phyloP scores from a whole-genome alignment of 495 filamentous ascomycete species.

The Talaromyces stipitatus region DNA sequence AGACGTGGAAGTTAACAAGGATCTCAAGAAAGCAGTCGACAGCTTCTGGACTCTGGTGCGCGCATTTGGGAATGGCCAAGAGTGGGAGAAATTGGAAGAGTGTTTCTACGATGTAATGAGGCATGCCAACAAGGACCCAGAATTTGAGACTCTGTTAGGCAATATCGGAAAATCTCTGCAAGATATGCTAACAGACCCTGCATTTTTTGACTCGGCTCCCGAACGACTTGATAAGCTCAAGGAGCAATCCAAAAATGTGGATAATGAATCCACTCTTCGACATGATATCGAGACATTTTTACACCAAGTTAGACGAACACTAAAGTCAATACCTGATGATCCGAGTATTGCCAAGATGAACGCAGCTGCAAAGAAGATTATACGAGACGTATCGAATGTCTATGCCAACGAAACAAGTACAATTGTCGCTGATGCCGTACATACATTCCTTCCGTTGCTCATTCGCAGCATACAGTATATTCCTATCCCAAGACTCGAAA shows the following conservation, averaged over 20 bases:
- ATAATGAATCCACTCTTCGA: slow-evolving; percentile 55
- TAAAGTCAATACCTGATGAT: slow-evolving; percentile 62
- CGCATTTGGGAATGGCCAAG: slow-evolving; percentile 63
- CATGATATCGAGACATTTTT: slow-evolving; percentile 70
- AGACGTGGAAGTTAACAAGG: slow-evolving; percentile 63
- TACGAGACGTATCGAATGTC: slow-evolving; percentile 55
- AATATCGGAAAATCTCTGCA: slow-evolving; percentile 66
- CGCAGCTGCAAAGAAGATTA: slow-evolving; percentile 54
- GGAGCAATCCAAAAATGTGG: slow-evolving; percentile 55
- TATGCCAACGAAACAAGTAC: slow-evolving; percentile 53
- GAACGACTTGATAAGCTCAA: slow-evolving; percentile 67
- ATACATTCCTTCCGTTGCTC: slow-evolving; percentile 72
- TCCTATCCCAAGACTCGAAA: slow-evolving; percentile 79
- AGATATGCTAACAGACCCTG: slow-evolving; percentile 78
- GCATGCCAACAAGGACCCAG: slow-evolving; percentile 68
- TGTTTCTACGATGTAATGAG: slow-evolving; percentile 59
- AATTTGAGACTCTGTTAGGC: slow-evolving; percentile 71
- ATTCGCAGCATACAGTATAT: slow-evolving; percentile 74
- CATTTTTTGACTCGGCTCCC: slow-evolving; percentile 65
- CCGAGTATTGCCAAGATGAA: slow-evolving; percentile 59
- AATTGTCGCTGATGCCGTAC: slow-evolving; percentile 63
- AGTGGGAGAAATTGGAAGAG: slow-evolving; percentile 69
- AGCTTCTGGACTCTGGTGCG: slow-evolving; percentile 73
- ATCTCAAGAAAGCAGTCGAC: slow-evolving; percentile 64
- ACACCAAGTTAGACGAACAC: slow-evolving; percentile 56